Conservation (phyloP, 768 basidiomycete species). For the Mycena galopus region DNA sequence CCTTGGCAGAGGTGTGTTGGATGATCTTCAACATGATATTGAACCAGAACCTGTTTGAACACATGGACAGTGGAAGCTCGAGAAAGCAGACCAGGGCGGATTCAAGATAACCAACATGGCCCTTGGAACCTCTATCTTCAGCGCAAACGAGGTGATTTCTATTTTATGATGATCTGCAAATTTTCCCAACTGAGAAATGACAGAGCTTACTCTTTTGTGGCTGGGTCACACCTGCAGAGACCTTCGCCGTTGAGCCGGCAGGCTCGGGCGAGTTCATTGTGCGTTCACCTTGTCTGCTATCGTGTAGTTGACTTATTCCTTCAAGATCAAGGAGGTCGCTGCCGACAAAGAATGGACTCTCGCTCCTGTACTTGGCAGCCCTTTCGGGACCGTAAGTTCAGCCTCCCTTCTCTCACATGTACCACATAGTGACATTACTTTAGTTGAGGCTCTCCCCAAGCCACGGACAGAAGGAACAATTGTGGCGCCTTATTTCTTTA, state of each 20-base stretch:
- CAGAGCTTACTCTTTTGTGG: background rate
- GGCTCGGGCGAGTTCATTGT: background rate
- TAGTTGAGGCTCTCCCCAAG: background rate
- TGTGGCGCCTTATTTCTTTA: background rate
- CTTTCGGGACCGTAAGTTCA: background rate
- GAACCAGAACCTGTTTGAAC: background rate
- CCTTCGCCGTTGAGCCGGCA: background rate
- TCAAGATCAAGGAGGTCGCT: background rate
- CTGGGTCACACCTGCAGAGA: background rate
- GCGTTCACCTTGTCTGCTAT: background rate
- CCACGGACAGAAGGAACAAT: background rate
- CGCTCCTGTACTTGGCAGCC: background rate
- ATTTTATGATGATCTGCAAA: background rate
- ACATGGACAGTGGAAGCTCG: background rate
- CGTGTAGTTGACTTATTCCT: background rate
- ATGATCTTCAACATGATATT: background rate
- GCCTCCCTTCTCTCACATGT: background rate
- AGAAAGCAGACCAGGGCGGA: background rate
- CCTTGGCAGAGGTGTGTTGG: background rate
- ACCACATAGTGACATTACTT: background rate
- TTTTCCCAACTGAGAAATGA: background rate
- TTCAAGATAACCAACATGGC: background rate
- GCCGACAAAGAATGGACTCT: background rate
- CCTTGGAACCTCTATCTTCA: background rate
- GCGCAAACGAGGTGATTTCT: background rate